These are phyloP conservation scores for Aspergillus sclerotialis DNA, from an alignment of 2,329 filamentous ascomycete species.

Conservation along the genomic window DNA sequence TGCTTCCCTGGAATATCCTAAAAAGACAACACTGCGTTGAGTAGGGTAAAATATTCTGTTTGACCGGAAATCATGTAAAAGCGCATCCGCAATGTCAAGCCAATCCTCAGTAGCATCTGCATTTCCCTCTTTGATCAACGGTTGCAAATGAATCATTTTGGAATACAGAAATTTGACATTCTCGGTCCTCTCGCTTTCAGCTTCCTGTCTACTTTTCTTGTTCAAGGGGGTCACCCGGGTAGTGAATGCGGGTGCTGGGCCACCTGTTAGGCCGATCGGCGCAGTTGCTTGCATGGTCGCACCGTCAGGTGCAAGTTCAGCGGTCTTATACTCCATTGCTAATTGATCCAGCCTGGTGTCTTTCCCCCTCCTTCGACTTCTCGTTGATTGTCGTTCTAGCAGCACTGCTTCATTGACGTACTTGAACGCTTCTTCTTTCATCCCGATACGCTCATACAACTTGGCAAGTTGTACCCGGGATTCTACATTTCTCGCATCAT, in stretches of 20 bases:
- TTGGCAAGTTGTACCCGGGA: slow-evolving; percentile 74
- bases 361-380: slow-evolving; percentile 23
- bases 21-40: slow-evolving; percentile 45
- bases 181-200: slow-evolving; percentile 31
- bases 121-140: slow-evolving; percentile 44
- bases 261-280: slow-evolving; percentile 8
- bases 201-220: slow-evolving; percentile 18
- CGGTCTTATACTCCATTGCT: slow-evolving; percentile 30
- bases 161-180: slow-evolving; percentile 39
- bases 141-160: slow-evolving; percentile 42
- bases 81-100: slow-evolving; percentile 51
- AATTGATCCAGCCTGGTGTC: slow-evolving; percentile 34
- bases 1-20: slow-evolving; percentile 40
- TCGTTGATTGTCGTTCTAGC: slow-evolving; percentile 44
- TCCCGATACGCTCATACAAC: slow-evolving; percentile 70
- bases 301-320: slow-evolving; percentile 12
- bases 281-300: slow-evolving; percentile 12
- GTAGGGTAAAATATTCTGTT: slow-evolving; percentile 55
- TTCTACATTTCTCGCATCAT: slow-evolving; percentile 65
- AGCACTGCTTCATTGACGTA: slow-evolving; percentile 69
- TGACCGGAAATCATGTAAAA: slow-evolving; percentile 54
- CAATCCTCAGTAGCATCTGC: slow-evolving; percentile 47
- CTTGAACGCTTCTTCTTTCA: slow-evolving; percentile 68
- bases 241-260: slow-evolving; percentile 10
- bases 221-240: slow-evolving; percentile 9